Evolutionary conservation across 2,329 filamentous ascomycete genomes (phyloP), one percentile per base, ranked within the genome.

Genomic region (Blastomyces silverae): DNA sequence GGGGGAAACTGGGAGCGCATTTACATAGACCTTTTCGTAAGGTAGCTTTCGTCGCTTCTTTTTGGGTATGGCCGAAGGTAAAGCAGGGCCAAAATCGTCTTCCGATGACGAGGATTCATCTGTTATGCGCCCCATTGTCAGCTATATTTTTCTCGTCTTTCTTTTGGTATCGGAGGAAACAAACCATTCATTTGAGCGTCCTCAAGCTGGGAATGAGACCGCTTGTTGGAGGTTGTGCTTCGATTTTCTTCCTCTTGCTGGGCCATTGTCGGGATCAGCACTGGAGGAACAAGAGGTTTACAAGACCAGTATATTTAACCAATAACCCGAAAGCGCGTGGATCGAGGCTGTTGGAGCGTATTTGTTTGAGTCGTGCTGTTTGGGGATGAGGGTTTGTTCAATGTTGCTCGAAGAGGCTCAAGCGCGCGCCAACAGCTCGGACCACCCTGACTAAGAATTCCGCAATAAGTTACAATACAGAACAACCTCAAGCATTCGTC

Each of bases 21-120:
- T 90, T 68, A 97, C 82, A 78, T 97, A 97, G 72, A 97, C 87
- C 76, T 94, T 96, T 79, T 97, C 93, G 80, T 97, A 93, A 1
- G 91, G 91, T 2, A 99, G 86, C 71, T 90, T 90, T 71, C 92
- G 86, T 68, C 90, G 88, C 80, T 96, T 97, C 84, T 95, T 96
- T 81, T 93, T 93, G 64, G 87, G 89, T 1, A 88, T 87, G 61
- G 87, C 84, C 1, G 91, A 89, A 55, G 94, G 93, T 39, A 97
- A 85, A 70, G 93, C 89, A 37, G 94, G 94, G 55, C 94, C 94
- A 80, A 97, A 94, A 74, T 96, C 92, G 79, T 97, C 92, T 72
- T 91, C 89, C 2, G 90, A 93, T 46, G 91, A 95, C 71, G 84
- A 86, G 63, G 85, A 86, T 83, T 62, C 65, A 53, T 37, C 66